Evolutionary conservation across 225 moss, liverwort and hornwort genomes (phyloP), one percentile per base, ranked within the genome.

Genomic region (Thuidium tamariscinum): DNA sequence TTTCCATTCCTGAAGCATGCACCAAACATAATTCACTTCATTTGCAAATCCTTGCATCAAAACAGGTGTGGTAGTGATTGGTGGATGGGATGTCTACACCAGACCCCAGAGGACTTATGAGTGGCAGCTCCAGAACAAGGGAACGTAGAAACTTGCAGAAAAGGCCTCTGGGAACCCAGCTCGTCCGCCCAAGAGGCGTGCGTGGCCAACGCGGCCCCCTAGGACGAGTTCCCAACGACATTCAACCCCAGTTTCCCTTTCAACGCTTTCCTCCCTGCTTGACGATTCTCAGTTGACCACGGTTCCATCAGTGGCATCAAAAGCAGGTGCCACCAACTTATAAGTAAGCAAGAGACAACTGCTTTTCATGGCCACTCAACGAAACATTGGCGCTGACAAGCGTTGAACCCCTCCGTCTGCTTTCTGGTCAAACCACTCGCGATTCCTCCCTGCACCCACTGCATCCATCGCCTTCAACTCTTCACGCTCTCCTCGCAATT

Each of bases 231-330:
- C n/a, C n/a, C 83, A 25, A 46, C 68, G 59, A 41, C 61, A 61
- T 52, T 81, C 80, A 86, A 80, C 71, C 8, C 71, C 4, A 3
- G 16, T 32, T 25, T 51, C 10, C 52, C 74, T 86, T 86, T 86
- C 86, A 81, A 86, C 81, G 74, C 86, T 81, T 81, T 86, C 42
- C 73, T 81, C 81, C 54, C 64, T 34, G 74, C 74, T 86, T 86
- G 81, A 86, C 86, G 39, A 81, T 59, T 69, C 49, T 36, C n/a
- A 15, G 86, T 70, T 69, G 79, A 57, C 85, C 60, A 36, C 19
- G 27, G 16, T 37, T 52, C 81, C 64, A 7, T 82, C 36, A 2
- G 67, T 2, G 37, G 37, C 82, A 37, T 48, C 67, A 52, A 65
- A 81, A 66, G 81, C 66, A 17, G 37, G 81, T 36, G 68, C 27